Conservation (phyloP, 1,284 basidiomycete genomes). For the Microbotryum scabiosae region DNA sequence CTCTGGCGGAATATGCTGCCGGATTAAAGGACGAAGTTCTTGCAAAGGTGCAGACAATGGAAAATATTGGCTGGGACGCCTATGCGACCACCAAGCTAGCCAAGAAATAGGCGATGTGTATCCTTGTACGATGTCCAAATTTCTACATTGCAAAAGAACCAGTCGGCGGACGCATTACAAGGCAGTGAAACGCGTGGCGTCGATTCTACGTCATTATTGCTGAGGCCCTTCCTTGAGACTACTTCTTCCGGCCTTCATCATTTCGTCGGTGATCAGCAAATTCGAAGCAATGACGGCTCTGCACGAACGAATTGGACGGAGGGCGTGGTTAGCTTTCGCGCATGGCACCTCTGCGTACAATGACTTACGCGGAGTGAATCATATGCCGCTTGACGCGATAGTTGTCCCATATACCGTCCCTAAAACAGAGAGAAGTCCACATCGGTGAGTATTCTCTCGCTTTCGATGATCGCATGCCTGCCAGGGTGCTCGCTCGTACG, state of each 20-base stretch:
- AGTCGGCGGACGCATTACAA: too few relatives aligned
- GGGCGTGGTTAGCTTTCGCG: slow-evolving; percentile 6
- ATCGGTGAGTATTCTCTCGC: background rate
- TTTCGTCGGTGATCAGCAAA: slow-evolving; percentile 50
- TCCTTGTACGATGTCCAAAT: too few relatives aligned
- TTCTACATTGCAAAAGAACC: too few relatives aligned
- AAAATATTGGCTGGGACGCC: slow-evolving; percentile 75
- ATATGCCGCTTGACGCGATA: slow-evolving; percentile 98
- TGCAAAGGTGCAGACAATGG: slow-evolving; percentile 68
- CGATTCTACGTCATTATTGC: too few relatives aligned
- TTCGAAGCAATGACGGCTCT: slow-evolving; percentile 98
- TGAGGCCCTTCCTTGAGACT: background rate
- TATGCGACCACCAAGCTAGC: slow-evolving; percentile 44
- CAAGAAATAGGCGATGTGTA: slow-evolving; percentile 10
- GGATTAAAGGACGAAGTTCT: slow-evolving; percentile 73
- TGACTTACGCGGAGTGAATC: slow-evolving; percentile 77
- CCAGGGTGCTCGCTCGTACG: slow-evolving; percentile 36
- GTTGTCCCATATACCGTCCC: slow-evolving; percentile 95
- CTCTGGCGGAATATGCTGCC: slow-evolving; percentile 69
- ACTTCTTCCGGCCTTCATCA: slow-evolving; percentile 22
- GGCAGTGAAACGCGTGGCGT: too few relatives aligned
- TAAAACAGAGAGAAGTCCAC: background rate
- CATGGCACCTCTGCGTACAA: too few relatives aligned
- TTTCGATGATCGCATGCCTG: too few relatives aligned
- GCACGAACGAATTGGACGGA: slow-evolving; percentile 2